These are phyloP conservation scores for Calonectria fujianensis DNA, from an alignment of 2,329 filamentous ascomycete genomes.

Conservation along the genomic window DNA sequence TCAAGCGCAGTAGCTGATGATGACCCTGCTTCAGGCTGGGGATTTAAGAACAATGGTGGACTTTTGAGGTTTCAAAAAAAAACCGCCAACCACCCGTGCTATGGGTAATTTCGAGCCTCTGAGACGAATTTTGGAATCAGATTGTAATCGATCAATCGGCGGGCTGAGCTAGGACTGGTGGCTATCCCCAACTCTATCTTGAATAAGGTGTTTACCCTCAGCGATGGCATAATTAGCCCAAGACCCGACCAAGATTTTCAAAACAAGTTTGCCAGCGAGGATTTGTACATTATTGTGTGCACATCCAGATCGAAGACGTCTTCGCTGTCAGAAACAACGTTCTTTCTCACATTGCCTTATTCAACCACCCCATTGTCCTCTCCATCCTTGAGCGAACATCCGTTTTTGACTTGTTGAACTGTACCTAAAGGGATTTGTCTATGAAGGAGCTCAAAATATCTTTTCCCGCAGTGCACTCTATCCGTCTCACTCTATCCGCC, in stretches of 20 bases:
- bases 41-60: neutral
- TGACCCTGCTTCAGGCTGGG: neutral
- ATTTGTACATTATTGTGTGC: neutral
- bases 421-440: neutral
- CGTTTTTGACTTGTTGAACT: neutral
- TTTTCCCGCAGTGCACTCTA: neutral
- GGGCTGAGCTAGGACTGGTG: neutral
- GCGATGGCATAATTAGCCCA: neutral
- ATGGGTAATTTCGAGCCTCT: neutral
- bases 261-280: neutral
- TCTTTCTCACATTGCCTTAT: neutral
- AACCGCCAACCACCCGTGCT: neutral
- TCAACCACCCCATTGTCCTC: neutral
- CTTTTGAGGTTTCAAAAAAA: too few species aligned
- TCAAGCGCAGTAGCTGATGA: neutral
- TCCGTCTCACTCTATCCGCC: neutral
- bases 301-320: neutral
- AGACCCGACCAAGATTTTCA: neutral
- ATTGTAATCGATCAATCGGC: neutral
- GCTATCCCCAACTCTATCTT: neutral
- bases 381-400: neutral
- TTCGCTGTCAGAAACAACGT: neutral
- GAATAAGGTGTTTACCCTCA: neutral
- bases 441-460: neutral
- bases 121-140: neutral